Evolutionary conservation across 805 yeast genomes (phyloP).

Genomic region (Ogataea paradorogensis): DNA sequence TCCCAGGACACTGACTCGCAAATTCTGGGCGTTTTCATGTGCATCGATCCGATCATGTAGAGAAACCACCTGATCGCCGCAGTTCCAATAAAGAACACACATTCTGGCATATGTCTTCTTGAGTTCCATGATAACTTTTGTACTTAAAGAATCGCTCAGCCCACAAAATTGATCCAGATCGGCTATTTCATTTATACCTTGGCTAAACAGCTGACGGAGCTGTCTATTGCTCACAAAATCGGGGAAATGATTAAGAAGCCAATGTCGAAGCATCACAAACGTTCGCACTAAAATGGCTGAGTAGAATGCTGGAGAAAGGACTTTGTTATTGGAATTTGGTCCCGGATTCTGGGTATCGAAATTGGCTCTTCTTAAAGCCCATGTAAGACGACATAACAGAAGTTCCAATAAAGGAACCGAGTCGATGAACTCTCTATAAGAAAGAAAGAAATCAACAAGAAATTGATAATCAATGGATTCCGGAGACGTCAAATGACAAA

Average conservation of each 20-base stretch:
- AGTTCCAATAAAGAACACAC: conserved; percentile 34
- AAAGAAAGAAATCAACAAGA: conserved; percentile 80
- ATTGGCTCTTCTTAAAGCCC: conserved; percentile 45
- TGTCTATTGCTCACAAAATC: conserved; percentile 63
- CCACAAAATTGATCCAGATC: conserved; percentile 21
- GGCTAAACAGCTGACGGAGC: conserved; percentile 43
- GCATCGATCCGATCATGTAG: conserved; percentile 23
- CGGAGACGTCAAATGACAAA: conserved; percentile 68
- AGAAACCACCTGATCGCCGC: conserved; percentile 20
- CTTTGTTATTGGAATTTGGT: background rate
- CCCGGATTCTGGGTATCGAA: background rate
- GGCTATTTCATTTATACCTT: conserved; percentile 41
- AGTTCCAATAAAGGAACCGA: conserved; percentile 57
- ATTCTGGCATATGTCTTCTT: conserved; percentile 33
- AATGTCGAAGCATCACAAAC: conserved; percentile 83
- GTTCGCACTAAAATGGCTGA: conserved; percentile 73
- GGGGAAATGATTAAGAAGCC: conserved; percentile 87
- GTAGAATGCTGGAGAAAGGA: conserved; percentile 13
- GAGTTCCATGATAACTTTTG: conserved; percentile 32
- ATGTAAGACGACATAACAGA: conserved; percentile 61
- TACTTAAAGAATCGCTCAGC: conserved; percentile 17
- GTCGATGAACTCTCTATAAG: conserved; percentile 69
- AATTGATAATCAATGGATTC: conserved; percentile 71
- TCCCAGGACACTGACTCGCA: conserved; percentile 38
- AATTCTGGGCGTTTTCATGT: conserved; percentile 26